Evolutionary conservation across 257 asterid species (phyloP).

Genomic region (Coffea canephora): DNA sequence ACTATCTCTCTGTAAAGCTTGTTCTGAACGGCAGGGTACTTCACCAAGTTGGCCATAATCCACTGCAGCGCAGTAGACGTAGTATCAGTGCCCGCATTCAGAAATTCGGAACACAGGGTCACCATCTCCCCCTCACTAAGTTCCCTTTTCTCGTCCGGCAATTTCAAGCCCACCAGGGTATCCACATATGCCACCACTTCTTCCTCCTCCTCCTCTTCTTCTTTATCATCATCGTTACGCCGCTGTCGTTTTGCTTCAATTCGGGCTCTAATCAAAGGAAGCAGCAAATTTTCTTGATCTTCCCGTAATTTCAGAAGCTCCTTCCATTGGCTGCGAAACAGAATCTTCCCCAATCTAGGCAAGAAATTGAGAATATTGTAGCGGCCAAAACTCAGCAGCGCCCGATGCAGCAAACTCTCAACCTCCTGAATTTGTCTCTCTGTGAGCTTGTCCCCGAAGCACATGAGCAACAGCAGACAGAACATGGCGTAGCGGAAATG

Average conservation of each 20-base stretch:
- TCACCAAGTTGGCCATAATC: slow-evolving; percentile 70
- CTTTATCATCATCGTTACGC: too few relatives aligned
- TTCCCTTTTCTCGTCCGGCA: slow-evolving; percentile 54
- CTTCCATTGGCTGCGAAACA: slow-evolving; percentile 46
- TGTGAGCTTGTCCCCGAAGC: slow-evolving; percentile 56
- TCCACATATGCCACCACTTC: slow-evolving; percentile 49
- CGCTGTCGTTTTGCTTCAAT: slow-evolving; percentile 22
- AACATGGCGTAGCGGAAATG: slow-evolving; percentile 68
- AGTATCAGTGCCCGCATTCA: slow-evolving; percentile 61
- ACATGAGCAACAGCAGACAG: slow-evolving; percentile 50
- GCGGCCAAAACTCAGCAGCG: slow-evolving; percentile 29
- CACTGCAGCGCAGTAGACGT: slow-evolving; percentile 65
- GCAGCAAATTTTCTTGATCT: slow-evolving; percentile 39
- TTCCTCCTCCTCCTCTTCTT: background rate
- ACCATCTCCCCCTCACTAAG: slow-evolving; percentile 47
- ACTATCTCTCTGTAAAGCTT: slow-evolving; percentile 47
- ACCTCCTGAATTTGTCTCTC: slow-evolving; percentile 50
- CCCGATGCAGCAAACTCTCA: slow-evolving; percentile 31
- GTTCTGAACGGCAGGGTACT: slow-evolving; percentile 43
- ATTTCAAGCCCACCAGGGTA: slow-evolving; percentile 38
- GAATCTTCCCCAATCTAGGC: slow-evolving; percentile 48
- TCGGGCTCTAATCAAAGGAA: slow-evolving; percentile 53
- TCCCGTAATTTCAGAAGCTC: slow-evolving; percentile 34
- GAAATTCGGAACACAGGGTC: slow-evolving; percentile 54
- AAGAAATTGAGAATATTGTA: slow-evolving; percentile 37